These are phyloP conservation scores for Phaffia rhodozyma DNA, from an alignment of 1,284 basidiomycete species.

Conservation along the genomic window DNA sequence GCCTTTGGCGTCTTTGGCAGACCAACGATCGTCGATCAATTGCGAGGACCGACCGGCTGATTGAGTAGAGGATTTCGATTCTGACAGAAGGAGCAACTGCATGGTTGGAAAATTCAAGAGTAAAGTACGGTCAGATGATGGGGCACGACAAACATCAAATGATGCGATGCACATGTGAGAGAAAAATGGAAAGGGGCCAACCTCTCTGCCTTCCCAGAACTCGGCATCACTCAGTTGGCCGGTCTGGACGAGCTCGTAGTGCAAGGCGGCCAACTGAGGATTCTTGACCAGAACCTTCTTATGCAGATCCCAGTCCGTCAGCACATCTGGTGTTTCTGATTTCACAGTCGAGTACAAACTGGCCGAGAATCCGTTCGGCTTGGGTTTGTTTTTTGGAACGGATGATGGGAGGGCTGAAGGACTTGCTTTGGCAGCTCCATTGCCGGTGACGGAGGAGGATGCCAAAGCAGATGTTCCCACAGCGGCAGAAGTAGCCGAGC, in stretches of 20 bases:
- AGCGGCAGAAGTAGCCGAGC: conserved; percentile 34
- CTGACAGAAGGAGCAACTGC: conserved; percentile 21
- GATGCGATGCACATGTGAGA: conserved; percentile 15
- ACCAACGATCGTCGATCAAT: conserved; percentile 67
- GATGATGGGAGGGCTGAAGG: conserved; percentile 29
- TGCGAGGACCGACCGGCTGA: conserved; percentile 70
- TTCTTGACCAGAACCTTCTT: conserved; percentile 67
- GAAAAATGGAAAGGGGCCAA: conserved; percentile 32
- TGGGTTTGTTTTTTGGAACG: conserved; percentile 29
- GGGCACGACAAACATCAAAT: not conserved
- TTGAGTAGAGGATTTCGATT: conserved; percentile 38
- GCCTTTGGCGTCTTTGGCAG: conserved; percentile 46
- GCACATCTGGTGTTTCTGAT: conserved; percentile 43
- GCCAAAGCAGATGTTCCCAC: not conserved
- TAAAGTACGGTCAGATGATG: conserved; percentile 35
- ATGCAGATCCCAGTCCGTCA: conserved; percentile 39
- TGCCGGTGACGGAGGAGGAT: not conserved
- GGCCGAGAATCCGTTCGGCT: conserved; percentile 22
- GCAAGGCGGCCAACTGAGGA: conserved; percentile 60
- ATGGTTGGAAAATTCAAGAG: not conserved
- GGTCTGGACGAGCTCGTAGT: conserved; percentile 71
- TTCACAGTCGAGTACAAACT: conserved; percentile 11
- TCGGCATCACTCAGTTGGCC: conserved; percentile 79
- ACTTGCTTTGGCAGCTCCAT: conserved; percentile 16
- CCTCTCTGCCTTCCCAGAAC: conserved; percentile 91